Evolutionary conservation across 2,329 filamentous ascomycete genomes (phyloP).

Genomic region (Tolypocladium cylindrosporum): DNA sequence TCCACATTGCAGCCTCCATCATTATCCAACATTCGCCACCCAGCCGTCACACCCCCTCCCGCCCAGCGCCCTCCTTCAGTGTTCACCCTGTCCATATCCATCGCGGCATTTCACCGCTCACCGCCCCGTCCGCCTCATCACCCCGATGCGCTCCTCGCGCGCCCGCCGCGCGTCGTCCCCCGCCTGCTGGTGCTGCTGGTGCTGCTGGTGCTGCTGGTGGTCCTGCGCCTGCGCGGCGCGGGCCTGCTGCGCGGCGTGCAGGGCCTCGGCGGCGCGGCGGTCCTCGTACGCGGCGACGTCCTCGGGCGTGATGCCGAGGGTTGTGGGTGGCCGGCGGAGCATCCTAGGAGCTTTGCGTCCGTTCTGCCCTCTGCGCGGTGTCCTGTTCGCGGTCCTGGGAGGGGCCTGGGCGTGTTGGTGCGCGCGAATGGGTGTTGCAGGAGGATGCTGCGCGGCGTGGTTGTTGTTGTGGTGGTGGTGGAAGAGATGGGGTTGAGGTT

Average conservation of each 20-base stretch:
- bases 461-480: too few relatives aligned
- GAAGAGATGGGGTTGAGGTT: too few relatives aligned
- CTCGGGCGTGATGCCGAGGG: constrained; percentile 57
- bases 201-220: constrained; percentile 9
- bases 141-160: constrained; percentile 30
- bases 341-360: constrained; percentile 27
- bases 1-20: not conserved
- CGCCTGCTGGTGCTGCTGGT: constrained; percentile 5
- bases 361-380: too few relatives aligned
- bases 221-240: constrained; percentile 10
- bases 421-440: too few relatives aligned
- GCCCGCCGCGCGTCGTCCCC: constrained; percentile 12
- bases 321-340: constrained; percentile 59
- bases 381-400: too few relatives aligned
- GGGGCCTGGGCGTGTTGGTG: too few relatives aligned
- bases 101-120: not conserved
- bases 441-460: too few relatives aligned
- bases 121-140: constrained; percentile 14
- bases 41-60: too few relatives aligned
- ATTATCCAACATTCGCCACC: not conserved
- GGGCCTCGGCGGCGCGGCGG: constrained; percentile 36
- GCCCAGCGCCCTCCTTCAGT: not conserved
- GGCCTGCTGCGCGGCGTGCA: constrained; percentile 21
- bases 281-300: constrained; percentile 64
- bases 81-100: not conserved